Evolutionary conservation across 768 basidiomycete species (phyloP).

Genomic region (Suillus hirtellus): DNA sequence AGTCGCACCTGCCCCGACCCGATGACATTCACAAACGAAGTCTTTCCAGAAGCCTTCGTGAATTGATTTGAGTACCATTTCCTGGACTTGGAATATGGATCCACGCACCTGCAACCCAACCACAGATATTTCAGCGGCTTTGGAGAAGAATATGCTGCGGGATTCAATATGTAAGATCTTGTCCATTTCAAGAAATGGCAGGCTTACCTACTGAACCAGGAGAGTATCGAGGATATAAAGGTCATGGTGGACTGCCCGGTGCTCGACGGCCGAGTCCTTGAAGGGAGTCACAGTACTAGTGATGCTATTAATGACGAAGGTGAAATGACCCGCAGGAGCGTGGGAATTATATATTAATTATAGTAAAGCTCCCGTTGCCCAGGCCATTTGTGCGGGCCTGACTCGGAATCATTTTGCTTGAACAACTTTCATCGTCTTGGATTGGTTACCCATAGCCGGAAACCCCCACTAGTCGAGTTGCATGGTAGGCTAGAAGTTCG

Average conservation of each 20-base stretch:
- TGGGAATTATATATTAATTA: neutral
- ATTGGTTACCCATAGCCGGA: too few relatives aligned
- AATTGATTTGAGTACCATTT: neutral
- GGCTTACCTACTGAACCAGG: slow-evolving; percentile 56
- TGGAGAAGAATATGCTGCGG: slow-evolving; percentile 79
- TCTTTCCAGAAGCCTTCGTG: slow-evolving; percentile 86
- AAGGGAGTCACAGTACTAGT: neutral
- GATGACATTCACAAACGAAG: slow-evolving; percentile 90
- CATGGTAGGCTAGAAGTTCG: too few relatives aligned
- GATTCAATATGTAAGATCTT: neutral
- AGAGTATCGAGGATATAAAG: slow-evolving; percentile 53
- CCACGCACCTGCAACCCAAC: slow-evolving; percentile 77
- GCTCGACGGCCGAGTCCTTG: neutral
- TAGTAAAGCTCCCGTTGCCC: neutral
- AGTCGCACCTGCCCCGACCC: slow-evolving; percentile 72
- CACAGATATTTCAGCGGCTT: slow-evolving; percentile 85
- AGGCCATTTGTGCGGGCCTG: too few relatives aligned
- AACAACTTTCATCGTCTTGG: too few relatives aligned
- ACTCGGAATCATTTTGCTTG: too few relatives aligned
- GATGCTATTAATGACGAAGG: neutral
- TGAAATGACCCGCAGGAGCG: neutral
- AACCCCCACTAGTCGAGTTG: too few relatives aligned
- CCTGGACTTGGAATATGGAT: neutral
- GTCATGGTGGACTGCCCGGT: slow-evolving; percentile 33
- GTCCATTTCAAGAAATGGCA: neutral